Evolutionary conservation across 2,329 filamentous ascomycete genomes (phyloP).

Genomic region (Nigrospora oryzae): DNA sequence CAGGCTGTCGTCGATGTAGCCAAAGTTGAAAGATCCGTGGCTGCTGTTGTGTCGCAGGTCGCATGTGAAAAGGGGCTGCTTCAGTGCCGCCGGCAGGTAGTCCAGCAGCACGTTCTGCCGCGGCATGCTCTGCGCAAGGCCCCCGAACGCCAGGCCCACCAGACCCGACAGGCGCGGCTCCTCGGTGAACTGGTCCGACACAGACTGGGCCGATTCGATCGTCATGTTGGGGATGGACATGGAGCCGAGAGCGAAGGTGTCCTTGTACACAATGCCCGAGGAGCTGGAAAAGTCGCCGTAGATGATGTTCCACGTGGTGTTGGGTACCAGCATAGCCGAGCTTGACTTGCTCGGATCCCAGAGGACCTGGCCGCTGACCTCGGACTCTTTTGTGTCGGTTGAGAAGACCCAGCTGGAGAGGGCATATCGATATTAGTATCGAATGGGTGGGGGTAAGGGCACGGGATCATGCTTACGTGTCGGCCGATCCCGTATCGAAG

Average conservation of each 20-base stretch:
- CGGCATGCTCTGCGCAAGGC: conserved; percentile 34
- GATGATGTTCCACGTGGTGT: conserved; percentile 38
- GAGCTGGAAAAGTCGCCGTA: conserved; percentile 35
- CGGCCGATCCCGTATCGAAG: conserved; percentile 46
- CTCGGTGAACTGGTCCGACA: conserved; percentile 33
- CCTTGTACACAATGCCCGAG: conserved; percentile 39
- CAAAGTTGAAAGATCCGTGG: conserved; percentile 40
- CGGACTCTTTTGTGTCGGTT: conserved; percentile 33
- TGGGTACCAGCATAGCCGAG: conserved; percentile 30
- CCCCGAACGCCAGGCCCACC: conserved; percentile 40
- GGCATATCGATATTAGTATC: background rate
- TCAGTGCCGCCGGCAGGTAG: conserved; percentile 29
- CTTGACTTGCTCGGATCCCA: conserved; percentile 37
- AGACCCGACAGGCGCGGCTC: conserved; percentile 38
- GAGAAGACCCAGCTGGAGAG: conserved; percentile 43
- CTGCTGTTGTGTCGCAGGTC: conserved; percentile 39
- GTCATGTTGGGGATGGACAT: conserved; percentile 34
- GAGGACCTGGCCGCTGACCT: conserved; percentile 32
- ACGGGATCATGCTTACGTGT: conserved; percentile 46
- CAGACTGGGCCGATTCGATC: conserved; percentile 37
- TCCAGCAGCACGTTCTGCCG: conserved; percentile 35
- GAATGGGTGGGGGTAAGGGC: background rate
- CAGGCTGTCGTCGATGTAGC: conserved; percentile 31
- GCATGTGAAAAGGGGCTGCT: conserved; percentile 35
- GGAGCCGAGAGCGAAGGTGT: conserved; percentile 37